A percentile compares a stretch with the other conserved stretches of the same genome.
phyloP scores from a whole-genome alignment of 1,284 basidiomycete species.

The Microbotryomycetes sp. region DNA sequence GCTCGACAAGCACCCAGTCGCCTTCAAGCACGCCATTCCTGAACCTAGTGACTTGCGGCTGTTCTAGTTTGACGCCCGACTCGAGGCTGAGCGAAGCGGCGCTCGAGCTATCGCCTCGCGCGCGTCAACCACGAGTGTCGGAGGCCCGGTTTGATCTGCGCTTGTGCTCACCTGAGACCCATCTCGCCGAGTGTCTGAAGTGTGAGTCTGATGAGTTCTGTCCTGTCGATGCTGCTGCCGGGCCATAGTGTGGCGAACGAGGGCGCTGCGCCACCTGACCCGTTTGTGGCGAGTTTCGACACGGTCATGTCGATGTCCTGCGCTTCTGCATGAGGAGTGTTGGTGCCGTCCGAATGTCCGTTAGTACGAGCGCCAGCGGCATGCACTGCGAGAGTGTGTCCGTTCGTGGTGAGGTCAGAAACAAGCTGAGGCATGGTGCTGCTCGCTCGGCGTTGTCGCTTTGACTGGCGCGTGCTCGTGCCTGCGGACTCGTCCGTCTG shows the following conservation, averaged over 20 bases:
- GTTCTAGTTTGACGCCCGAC: constrained; percentile 83
- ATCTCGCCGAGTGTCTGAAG: constrained; percentile 87
- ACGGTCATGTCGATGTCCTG: too few relatives aligned
- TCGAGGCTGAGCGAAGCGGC: constrained; percentile 82
- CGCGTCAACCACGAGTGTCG: background rate
- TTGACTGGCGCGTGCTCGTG: too few relatives aligned
- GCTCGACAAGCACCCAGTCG: constrained; percentile 73
- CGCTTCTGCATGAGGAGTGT: too few relatives aligned
- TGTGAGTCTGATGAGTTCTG: constrained; percentile 84
- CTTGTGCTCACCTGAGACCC: constrained; percentile 68
- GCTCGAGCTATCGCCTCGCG: constrained; percentile 41
- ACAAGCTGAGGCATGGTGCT: background rate
- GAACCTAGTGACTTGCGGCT: constrained; percentile 69
- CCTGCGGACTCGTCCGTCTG: too few relatives aligned
- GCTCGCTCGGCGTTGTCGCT: too few relatives aligned
- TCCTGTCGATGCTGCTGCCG: constrained; percentile 56
- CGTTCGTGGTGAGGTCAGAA: too few relatives aligned
- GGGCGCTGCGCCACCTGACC: constrained; percentile 11
- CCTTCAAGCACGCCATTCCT: constrained; percentile 73
- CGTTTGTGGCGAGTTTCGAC: too few relatives aligned
- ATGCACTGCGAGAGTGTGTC: too few relatives aligned
- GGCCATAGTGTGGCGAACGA: constrained; percentile 42
- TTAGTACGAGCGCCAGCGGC: too few relatives aligned
- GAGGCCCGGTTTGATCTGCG: background rate
- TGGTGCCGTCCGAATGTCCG: too few relatives aligned